These are phyloP conservation scores for Furcasterigmium sp. DNA, from an alignment of 2,329 filamentous ascomycete genomes.

Conservation along the genomic window DNA sequence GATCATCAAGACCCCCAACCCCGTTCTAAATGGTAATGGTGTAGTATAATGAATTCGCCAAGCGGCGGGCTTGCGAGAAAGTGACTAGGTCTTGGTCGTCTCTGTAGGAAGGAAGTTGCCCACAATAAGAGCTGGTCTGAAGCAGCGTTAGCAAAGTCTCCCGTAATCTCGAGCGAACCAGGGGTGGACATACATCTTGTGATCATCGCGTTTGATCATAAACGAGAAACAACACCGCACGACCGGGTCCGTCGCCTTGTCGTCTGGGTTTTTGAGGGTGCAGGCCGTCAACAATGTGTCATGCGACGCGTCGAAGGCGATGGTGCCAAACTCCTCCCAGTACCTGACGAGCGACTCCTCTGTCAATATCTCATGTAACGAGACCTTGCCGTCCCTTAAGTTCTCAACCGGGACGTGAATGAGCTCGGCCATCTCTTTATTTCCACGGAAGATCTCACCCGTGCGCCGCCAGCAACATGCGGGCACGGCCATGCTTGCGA, in stretches of 20 bases:
- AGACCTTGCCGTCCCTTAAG: slow-evolving; percentile 87
- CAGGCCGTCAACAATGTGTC: slow-evolving; percentile 95
- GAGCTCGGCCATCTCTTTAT: slow-evolving; percentile 97
- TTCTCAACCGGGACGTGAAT: slow-evolving; percentile 89
- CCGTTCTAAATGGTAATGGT: too few relatives aligned
- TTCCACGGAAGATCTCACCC: slow-evolving; percentile 94
- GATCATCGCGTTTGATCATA: slow-evolving; percentile 87
- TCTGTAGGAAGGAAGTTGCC: slow-evolving; percentile 94
- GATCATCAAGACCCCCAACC: too few relatives aligned
- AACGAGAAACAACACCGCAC: slow-evolving; percentile 97
- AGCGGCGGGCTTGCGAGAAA: too few relatives aligned
- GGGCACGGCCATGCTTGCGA: slow-evolving; percentile 97
- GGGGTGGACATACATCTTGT: slow-evolving; percentile 76
- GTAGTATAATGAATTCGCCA: too few relatives aligned
- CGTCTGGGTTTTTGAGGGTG: slow-evolving; percentile 75
- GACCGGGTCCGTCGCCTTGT: slow-evolving; percentile 62
- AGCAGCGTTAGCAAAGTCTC: slow-evolving; percentile 22
- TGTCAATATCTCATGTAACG: slow-evolving; percentile 90
- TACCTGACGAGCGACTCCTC: slow-evolving; percentile 95
- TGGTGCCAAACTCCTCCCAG: slow-evolving; percentile 98
- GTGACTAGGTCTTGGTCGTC: slow-evolving; percentile 27
- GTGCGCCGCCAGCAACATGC: slow-evolving; percentile 96
- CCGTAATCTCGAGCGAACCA: background rate
- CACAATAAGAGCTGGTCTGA: slow-evolving; percentile 85
- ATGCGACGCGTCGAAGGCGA: slow-evolving; percentile 89